phyloP scores from a whole-genome alignment of 495 filamentous ascomycete species.

The Trichoderma virens region DNA sequence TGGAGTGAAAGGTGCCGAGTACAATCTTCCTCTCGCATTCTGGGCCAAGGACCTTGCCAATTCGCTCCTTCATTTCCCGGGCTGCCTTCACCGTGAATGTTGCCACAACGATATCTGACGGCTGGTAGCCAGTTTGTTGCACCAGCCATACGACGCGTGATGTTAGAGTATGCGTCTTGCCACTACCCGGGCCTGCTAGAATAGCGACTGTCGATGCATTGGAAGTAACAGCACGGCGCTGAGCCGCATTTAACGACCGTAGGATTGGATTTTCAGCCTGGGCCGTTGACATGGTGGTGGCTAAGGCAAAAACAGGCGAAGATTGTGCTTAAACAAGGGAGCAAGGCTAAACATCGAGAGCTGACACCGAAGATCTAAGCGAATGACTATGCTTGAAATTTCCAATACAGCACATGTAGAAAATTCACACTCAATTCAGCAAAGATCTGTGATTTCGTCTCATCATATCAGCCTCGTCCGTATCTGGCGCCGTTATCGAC shows the following conservation, averaged over 20 bases:
- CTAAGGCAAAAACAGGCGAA: neutral
- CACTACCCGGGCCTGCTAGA: slow-evolving; percentile 72
- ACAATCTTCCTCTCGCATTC: slow-evolving; percentile 70
- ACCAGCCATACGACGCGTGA: slow-evolving; percentile 93
- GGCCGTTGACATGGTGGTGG: slow-evolving; percentile 11
- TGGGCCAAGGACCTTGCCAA: slow-evolving; percentile 70
- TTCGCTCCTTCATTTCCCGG: slow-evolving; percentile 87
- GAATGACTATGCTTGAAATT: neutral
- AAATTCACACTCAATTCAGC: neutral
- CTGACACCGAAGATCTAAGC: neutral
- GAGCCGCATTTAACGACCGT: slow-evolving; percentile 72
- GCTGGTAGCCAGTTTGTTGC: slow-evolving; percentile 63
- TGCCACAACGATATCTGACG: slow-evolving; percentile 91
- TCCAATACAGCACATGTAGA: neutral
- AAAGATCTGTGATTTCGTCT: neutral
- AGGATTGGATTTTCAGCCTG: slow-evolving; percentile 29
- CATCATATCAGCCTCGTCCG: neutral
- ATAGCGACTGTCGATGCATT: slow-evolving; percentile 75
- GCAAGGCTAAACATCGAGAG: neutral
- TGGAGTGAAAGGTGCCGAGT: slow-evolving; percentile 93
- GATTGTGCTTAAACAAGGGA: neutral
- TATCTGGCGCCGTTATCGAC: neutral
- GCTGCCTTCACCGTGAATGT: slow-evolving; percentile 98
- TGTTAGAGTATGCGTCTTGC: slow-evolving; percentile 95
- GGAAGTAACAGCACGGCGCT: slow-evolving; percentile 78